These are phyloP conservation scores for Aspergillus intermedius DNA, from an alignment of 2,329 filamentous ascomycete species.

Conservation along the genomic window DNA sequence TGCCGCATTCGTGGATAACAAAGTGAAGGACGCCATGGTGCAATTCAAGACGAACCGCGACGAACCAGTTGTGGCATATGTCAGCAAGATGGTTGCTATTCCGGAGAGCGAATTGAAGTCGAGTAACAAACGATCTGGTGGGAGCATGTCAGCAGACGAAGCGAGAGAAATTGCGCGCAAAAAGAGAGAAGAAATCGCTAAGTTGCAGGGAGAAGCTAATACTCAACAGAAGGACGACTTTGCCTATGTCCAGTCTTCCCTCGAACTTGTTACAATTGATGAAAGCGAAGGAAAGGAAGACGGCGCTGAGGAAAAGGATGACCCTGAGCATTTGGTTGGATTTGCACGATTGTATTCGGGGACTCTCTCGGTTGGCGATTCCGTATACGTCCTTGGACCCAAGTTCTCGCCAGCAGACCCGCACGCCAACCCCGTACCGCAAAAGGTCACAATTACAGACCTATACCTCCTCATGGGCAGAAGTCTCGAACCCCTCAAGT, in stretches of 20 bases:
- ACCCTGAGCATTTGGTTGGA: slow-evolving; percentile 84
- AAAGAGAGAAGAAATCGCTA: slow-evolving; percentile 83
- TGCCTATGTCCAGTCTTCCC: slow-evolving; percentile 52
- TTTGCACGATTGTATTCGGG: slow-evolving; percentile 94
- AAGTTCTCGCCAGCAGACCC: slow-evolving; percentile 84
- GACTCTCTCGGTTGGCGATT: slow-evolving; percentile 79
- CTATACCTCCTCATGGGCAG: slow-evolving; percentile 96
- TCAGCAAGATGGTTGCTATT: slow-evolving; percentile 97
- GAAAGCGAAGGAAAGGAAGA: slow-evolving; percentile 1
- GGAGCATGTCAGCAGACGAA: slow-evolving; percentile 74
- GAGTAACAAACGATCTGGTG: slow-evolving; percentile 66
- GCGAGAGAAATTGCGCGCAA: slow-evolving; percentile 78
- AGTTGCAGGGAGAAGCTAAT: slow-evolving; percentile 58
- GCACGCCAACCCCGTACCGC: slow-evolving; percentile 63
- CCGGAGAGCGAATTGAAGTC: slow-evolving; percentile 86
- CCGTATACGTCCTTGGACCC: slow-evolving; percentile 81
- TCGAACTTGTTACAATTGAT: slow-evolving; percentile 54
- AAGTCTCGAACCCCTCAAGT: slow-evolving; percentile 71
- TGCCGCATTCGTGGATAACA: slow-evolving; percentile 59
- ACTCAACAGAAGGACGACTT: slow-evolving; percentile 41
- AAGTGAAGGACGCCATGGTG: slow-evolving; percentile 72
- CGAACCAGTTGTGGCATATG: slow-evolving; percentile 82
- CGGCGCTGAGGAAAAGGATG: slow-evolving; percentile 50
- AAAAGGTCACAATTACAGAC: slow-evolving; percentile 76
- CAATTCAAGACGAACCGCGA: slow-evolving; percentile 64